These are phyloP conservation scores for Aotearoamyces nothofagi DNA, from an alignment of 2,329 filamentous ascomycete genomes.

Conservation along the genomic window DNA sequence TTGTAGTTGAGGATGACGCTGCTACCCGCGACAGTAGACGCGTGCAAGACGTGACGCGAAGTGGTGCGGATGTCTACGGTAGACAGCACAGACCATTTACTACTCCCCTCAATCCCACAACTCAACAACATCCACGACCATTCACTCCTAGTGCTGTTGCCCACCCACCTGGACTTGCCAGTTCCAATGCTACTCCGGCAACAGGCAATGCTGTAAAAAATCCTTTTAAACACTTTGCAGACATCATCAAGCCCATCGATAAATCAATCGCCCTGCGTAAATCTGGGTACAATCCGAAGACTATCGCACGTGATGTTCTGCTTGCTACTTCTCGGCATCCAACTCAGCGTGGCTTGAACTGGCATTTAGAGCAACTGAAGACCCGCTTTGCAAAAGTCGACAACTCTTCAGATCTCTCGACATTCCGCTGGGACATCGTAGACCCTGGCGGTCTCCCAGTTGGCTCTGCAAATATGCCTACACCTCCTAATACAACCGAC, in stretches of 20 bases:
- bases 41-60: no score
- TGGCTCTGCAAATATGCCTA: constrained; percentile 1
- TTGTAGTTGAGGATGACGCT: not conserved
- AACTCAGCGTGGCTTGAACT: constrained; percentile 39
- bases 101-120: not conserved
- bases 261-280: constrained; percentile 17
- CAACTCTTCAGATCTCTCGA: constrained; percentile 2
- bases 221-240: constrained; percentile 2
- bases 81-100: not conserved
- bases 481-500: not conserved
- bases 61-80: not conserved
- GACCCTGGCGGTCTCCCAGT: constrained; percentile 3
- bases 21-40: not conserved
- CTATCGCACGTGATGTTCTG: constrained; percentile 47
- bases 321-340: constrained; percentile 47
- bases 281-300: constrained; percentile 40
- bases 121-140: not conserved
- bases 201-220: not conserved
- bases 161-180: not conserved
- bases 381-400: constrained; percentile 2
- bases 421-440: constrained; percentile 5
- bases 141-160: not conserved
- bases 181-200: not conserved
- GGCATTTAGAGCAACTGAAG: constrained; percentile 29
- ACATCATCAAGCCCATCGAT: constrained; percentile 4